Base-by-base conservation (phyloP, 169 alveolate genomes). In the Plasmodium reichenowi region DNA sequence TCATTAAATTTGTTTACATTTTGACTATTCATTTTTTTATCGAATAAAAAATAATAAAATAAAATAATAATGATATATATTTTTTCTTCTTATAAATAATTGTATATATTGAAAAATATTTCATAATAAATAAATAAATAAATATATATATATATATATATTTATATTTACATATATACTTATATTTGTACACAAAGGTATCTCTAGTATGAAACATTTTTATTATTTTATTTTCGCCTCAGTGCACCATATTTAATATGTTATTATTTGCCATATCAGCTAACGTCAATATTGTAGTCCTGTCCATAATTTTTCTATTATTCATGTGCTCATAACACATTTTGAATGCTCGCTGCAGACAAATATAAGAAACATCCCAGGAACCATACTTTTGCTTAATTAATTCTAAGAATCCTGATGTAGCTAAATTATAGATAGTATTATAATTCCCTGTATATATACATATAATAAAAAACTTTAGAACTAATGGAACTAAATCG, bases 341-440 rank as follows among this genome's bases (percentile, higher is more conserved):
- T 47, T 71, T 47, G 63, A 86, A 86, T 4, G 88, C 8, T 15
- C 62, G 58, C 15, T 60, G 45, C 26, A 86, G 12, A 59, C 78
- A 70, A 13, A 86, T 22, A 60, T 71, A 86, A 32, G 92, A 50
- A 5, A 86, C 43, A 15, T 86, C 86, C 92, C 92, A 86, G 0
- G 74, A 29, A 20, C 92, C 92, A 45, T 72, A 86, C 72, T 72
- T 86, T 29, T 86, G 92, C 50, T 67, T 70, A 43, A 86, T 86
- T 45, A 86, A 32, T 86, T 86, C 92, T 20, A 86, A 22, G 32
- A 66, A 86, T 9, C 92, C 92, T 22, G 86, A 58, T 32, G 32
- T 86, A 9, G 62, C 32, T 60, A 72, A 86, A 38, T 86, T 48
- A 86, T 50, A 86, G 15, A 72, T 64, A 2, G 87, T 59, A 13